Base-by-base conservation (phyloP, 2,329 filamentous ascomycete species). In the Aureobasidium lini region DNA sequence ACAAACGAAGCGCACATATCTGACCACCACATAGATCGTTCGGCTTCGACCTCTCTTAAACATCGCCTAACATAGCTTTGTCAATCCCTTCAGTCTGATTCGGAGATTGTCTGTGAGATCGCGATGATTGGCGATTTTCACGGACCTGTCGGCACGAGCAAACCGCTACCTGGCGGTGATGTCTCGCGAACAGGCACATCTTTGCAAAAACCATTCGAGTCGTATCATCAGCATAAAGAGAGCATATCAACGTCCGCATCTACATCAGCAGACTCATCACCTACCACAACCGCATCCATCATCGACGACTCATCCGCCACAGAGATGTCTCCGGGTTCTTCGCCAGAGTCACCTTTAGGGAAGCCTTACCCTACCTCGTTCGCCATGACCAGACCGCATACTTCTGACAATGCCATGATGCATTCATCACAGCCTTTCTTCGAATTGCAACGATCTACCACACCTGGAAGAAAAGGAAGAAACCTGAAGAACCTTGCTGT, bases 231-330 rank as follows among this genome's bases (percentile, higher is more conserved):
- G 68, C 87, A 89, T 71, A 81, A 85, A 70, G 83, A 89, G 70
- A 90, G 87, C 75, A 87, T 84, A n/a, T 92, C 87, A 7, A 90
- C 88, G 2, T 86, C 88, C 63, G 81, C 81, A 58, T 89, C 88
- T 15, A 90, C 89, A 64, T 97, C 94, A 1, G 89, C 89, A 43
- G 92, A 96, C 69, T 96, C 93, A 23, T 97, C 93, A 8, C 94
- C 94, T 1, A 97, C 93, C 7, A 96, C 92, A 3, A 96, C 93
- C 2, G 83, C 94, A 52, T 96, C 91, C 6, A 96, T 90, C 18
- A 90, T 93, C 64, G 93, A 96, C 75, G 95, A 92, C 5, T 93
- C 90, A 8, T 89, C 90, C 32, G 81, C 94, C 50, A 92, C 92
- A 32, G 93, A 97, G 67, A 87, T 90, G 7, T 96, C 93, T 5